phyloP scores from a whole-genome alignment of 306 rosid species.

The Gillenia trifoliata region DNA sequence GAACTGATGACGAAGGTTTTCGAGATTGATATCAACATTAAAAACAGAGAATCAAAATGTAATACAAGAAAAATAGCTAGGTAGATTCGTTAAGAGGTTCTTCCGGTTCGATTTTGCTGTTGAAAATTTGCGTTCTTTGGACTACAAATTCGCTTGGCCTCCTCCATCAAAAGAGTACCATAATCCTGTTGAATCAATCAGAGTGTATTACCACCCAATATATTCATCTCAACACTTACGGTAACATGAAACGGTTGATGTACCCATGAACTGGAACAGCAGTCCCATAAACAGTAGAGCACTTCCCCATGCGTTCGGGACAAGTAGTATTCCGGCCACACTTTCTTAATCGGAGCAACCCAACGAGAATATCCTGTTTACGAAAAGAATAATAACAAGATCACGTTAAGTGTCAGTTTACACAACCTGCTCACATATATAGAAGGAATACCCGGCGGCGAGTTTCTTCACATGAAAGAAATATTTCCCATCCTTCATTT shows the following conservation, averaged over 20 bases:
- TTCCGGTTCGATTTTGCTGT: too few relatives aligned
- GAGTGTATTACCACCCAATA: background rate
- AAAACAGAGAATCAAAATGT: too few relatives aligned
- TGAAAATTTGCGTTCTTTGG: too few relatives aligned
- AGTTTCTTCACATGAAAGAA: constrained; percentile 87
- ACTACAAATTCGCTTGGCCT: too few relatives aligned
- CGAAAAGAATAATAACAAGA: constrained; percentile 8
- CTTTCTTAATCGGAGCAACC: constrained; percentile 79
- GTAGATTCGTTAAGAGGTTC: too few relatives aligned
- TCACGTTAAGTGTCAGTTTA: constrained; percentile 13
- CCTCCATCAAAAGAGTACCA: constrained; percentile 70
- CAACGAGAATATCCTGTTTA: constrained; percentile 87
- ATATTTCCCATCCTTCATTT: constrained; percentile 99
- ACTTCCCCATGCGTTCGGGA: constrained; percentile 81
- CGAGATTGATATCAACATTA: too few relatives aligned
- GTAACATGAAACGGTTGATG: background rate
- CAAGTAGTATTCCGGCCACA: constrained; percentile 78
- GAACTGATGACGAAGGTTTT: too few relatives aligned
- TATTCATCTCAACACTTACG: too few relatives aligned
- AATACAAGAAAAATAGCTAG: too few relatives aligned
- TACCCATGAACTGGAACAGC: constrained; percentile 96
- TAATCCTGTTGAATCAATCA: constrained; percentile 53
- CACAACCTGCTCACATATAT: background rate
- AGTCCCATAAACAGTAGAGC: constrained; percentile 92
- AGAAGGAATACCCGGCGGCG: constrained; percentile 57